A percentile compares a stretch with the other conserved stretches of the same genome.
These are phyloP conservation scores for Corrigiola litoralis DNA, from an alignment of 179 eudicot genomes.

Conservation along the genomic window DNA sequence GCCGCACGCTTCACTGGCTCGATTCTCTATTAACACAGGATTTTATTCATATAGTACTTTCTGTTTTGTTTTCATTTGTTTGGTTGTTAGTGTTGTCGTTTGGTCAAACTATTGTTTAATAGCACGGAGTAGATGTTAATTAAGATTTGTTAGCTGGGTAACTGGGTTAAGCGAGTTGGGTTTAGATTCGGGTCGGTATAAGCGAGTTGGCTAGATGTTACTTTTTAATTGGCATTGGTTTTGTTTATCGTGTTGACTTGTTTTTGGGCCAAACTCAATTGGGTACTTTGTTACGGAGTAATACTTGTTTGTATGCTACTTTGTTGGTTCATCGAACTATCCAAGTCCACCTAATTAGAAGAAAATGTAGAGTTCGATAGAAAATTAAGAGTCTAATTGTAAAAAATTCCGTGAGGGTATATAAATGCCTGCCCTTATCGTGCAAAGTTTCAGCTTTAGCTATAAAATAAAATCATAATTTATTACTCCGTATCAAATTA, in stretches of 20 bases:
- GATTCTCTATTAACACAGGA: not conserved
- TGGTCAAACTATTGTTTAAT: conserved; percentile 10
- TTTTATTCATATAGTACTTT: not conserved
- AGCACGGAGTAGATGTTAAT: no score
- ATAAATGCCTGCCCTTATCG: no score
- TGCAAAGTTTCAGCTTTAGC: no score
- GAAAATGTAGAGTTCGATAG: no score
- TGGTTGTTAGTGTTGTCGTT: not conserved
- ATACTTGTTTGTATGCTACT: not conserved
- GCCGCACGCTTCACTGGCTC: conserved; percentile 8
- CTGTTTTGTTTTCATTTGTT: not conserved
- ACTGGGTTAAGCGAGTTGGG: no score
- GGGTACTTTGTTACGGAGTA: not conserved
- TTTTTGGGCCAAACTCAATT: not conserved
- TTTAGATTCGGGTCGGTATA: no score
- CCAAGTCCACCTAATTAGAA: not conserved
- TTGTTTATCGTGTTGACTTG: not conserved
- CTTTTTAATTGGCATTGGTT: not conserved
- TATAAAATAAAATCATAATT: no score
- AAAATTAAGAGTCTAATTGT: no score
- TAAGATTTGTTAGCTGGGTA: no score
- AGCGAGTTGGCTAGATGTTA: not conserved
- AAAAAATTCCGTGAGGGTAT: no score
- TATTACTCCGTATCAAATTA: no score
- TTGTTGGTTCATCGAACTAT: not conserved